Base-by-base conservation (phyloP, 257 asterid species). In the Solanum habrochaites region DNA sequence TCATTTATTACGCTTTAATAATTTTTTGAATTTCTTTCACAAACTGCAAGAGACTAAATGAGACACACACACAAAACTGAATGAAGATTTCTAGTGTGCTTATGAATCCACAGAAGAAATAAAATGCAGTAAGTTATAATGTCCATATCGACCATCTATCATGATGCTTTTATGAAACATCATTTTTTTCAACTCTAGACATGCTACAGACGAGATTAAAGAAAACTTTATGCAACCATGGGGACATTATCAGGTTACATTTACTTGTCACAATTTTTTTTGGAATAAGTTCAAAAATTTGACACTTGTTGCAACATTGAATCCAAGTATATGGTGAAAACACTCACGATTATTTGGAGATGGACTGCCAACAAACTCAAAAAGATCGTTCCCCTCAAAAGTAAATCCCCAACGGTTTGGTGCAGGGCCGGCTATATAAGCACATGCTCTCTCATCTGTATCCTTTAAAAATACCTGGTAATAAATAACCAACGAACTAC, bases 381-480 rank as follows among this genome's bases (percentile, higher is more conserved):
- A 92, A 88, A 95, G 98, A 89, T 97, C 93, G 85, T 90, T 91
- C 86, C 99, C 99, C 87, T 96, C 97, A 64, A 92, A 93, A 88
- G 94, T 91, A 88, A 92, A 95, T 86, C 99, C 99, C 99, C 99
- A 97, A 40, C 99, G 99, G 87, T 95, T 95, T 86, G 99, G 99
- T 66, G 99, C 99, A 88, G 99, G 98, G 78, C 99, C 99, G 7
- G 99, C 99, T 89, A 97, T 88, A 90, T 96, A 97, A n/a, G 99
- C 99, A 91, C 99, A 97, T 77, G 99, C 99, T 88, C 99, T 92
- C 93, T 96, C 98, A 91, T 97, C 99, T 66, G 99, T 97, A 90
- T 96, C 99, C 94, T 97, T 95, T 90, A 97, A 90, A 86, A 94
- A 96, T 82, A 97, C 98, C 99, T 97, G 94, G 42, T 72, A 91